Evolutionary conservation across 176 grass and related monocot species (phyloP), one percentile per base, ranked within the genome.

Genomic region (Saccharum spontaneum): DNA sequence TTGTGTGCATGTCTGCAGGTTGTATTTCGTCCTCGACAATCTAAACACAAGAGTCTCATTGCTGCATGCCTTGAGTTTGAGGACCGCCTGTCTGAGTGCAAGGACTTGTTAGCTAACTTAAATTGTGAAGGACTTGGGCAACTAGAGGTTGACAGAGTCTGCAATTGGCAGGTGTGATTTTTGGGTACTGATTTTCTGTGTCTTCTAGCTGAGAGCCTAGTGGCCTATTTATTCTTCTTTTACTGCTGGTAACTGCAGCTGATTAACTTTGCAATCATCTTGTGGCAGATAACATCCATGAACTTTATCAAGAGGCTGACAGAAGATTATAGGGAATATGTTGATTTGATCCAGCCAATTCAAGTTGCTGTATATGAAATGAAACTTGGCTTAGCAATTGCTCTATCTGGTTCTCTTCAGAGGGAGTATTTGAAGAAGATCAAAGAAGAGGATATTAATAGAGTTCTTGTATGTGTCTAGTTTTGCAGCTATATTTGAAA

Each of bases 321-420:
- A 60, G 93, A 98, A 61, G 91, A 98, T 24, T 98, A 88, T 89
- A 76, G 62, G 3, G 93, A 98, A 60, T 98, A 93, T 90, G 17
- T 69, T 70, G 95, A 98, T 87, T 90, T 98, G 77, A 89, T 98
- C 89, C 89, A 93, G 86, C 95, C 95, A 85, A 78, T 95, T 84
- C 95, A 95, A 94, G 93, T 98, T 57, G 91, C 95, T 64, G 73
- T 98, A 41, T 98, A 98, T 57, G 95, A 98, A 90, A 92, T 98
- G 95, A 98, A 98, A 84, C 87, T 98, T 84, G 95, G 95, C 20
- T 88, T 98, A 80, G 83, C 89, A 77, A 77, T 94, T 78, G 89
- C 82, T 85, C 41, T 95, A 31, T 93, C 93, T 80, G 84, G 87
- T 92, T 94, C 87, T 50, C 80, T 93, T 15, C 80, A 93, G 86